Percentiles rank a stretch among this genome's conserved stretches.
These are phyloP conservation scores for Saturnispora mendoncae DNA, from an alignment of 805 yeast species.

Conservation along the genomic window DNA sequence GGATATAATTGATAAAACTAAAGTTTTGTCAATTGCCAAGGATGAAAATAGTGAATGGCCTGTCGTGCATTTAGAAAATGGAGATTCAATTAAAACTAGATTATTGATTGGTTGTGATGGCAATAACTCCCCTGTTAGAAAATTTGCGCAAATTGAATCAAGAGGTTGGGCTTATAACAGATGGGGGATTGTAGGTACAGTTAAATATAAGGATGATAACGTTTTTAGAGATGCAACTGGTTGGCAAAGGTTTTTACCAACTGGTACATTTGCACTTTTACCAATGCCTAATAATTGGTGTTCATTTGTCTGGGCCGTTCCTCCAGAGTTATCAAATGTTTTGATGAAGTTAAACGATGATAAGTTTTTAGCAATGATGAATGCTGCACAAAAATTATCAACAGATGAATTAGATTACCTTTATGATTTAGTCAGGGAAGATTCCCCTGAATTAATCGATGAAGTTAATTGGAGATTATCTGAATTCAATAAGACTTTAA, in stretches of 20 bases:
- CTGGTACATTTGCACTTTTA: slow-evolving; percentile 88
- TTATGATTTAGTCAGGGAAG: slow-evolving; percentile 35
- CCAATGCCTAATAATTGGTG: slow-evolving; percentile 84
- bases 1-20: slow-evolving; percentile 54
- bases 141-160: slow-evolving; percentile 69
- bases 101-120: slow-evolving; percentile 95
- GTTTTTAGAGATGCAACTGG: slow-evolving; percentile 51
- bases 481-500: slow-evolving; percentile 26
- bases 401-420: slow-evolving; percentile 69
- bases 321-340: slow-evolving; percentile 62
- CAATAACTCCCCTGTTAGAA: slow-evolving; percentile 83
- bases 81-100: slow-evolving; percentile 55
- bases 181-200: slow-evolving; percentile 88
- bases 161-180: slow-evolving; percentile 89
- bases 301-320: slow-evolving; percentile 90
- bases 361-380: slow-evolving; percentile 60
- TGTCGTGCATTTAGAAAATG: slow-evolving; percentile 54
- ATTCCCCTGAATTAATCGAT: slow-evolving; percentile 41
- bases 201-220: slow-evolving; percentile 66
- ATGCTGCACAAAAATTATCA: slow-evolving; percentile 78
- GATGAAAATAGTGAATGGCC: slow-evolving; percentile 58
- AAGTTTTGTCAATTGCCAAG: slow-evolving; percentile 48
- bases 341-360: slow-evolving; percentile 50
- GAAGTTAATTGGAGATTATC: slow-evolving; percentile 69
- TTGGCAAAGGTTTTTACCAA: slow-evolving; percentile 85